Evolutionary conservation across 768 basidiomycete genomes (phyloP), one percentile per base, ranked within the genome.

Genomic region (Trametes sanguinea): DNA sequence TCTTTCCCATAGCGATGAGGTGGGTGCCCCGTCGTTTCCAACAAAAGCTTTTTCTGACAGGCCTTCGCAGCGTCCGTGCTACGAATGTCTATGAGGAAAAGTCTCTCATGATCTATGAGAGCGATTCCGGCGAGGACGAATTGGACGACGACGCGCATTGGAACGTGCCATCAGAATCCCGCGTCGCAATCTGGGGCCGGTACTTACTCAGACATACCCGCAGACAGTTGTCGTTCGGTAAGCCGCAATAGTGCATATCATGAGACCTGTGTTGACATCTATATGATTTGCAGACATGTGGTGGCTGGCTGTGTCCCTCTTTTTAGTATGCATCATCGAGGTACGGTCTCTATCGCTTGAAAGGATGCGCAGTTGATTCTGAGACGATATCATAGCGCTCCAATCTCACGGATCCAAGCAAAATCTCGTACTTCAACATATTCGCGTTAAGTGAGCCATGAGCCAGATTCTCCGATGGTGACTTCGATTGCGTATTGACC

Each of bases 241-340:
- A 58, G 62, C 48, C 3, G 4, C 14, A 43, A 11, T 57, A 8
- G n/a, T 27, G 5, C 4, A 16, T 7, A 37, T 13, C 54, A 51
- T 14, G 51, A 16, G 30, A 14, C 17, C 37, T 60, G 58, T 9
- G 43, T 50, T 29, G 37, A 65, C 37, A n/a, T 43, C 37, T 37
- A 11, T 6, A 37, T 37, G 2, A 6, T 37, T 11, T 6, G 14
- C 47, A 94, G 95, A 97, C 74, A 94, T 97, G 84, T 97, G 95
- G 95, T 97, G 94, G 94, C 74, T 98, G n/a, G 89, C 80, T 0
- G 74, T 92, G 9, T 94, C 92, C 0, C 74, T 98, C 5, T 94
- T 94, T 74, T 74, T 96, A 2, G 77, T 98, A 40, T 97, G 95
- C 71, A 95, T 98, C 63, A 86, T 96, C 62, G 96, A 97, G 82